Conservation (phyloP, 176 grass and related monocot species). For the Eleusine indica region DNA sequence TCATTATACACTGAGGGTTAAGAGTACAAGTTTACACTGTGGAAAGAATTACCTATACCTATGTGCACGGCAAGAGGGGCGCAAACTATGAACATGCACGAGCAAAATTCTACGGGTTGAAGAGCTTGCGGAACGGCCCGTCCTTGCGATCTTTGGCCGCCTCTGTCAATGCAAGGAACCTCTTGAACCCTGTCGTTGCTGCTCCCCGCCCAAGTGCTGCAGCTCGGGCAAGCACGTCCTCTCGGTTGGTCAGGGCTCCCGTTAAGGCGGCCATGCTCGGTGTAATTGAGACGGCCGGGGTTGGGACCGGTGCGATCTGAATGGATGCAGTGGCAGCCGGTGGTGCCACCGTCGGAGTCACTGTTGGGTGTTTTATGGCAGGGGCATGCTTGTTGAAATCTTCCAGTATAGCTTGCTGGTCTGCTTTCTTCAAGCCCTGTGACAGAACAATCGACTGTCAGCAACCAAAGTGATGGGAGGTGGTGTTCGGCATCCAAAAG, state of each 20-base stretch:
- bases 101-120: slow-evolving; percentile 59
- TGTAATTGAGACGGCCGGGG: slow-evolving; percentile 43
- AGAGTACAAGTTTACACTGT: slow-evolving; percentile 32
- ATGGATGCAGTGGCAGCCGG: slow-evolving; percentile 43
- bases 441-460: neutral
- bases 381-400: slow-evolving; percentile 92
- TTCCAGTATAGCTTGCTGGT: slow-evolving; percentile 90
- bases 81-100: slow-evolving; percentile 39
- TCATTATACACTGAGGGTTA: slow-evolving; percentile 37
- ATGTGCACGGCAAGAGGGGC: slow-evolving; percentile 47
- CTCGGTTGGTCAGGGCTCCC: slow-evolving; percentile 69
- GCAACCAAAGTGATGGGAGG: neutral
- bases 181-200: slow-evolving; percentile 94
- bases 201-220: slow-evolving; percentile 90
- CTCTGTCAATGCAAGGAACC: slow-evolving; percentile 94
- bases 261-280: slow-evolving; percentile 42
- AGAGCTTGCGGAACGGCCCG: slow-evolving; percentile 95
- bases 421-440: slow-evolving; percentile 97
- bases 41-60: slow-evolving; percentile 57
- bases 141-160: slow-evolving; percentile 97
- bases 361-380: slow-evolving; percentile 66
- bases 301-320: slow-evolving; percentile 39
- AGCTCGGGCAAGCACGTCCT: slow-evolving; percentile 91
- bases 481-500: neutral
- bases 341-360: slow-evolving; percentile 49